Evolutionary conservation across 768 basidiomycete species (phyloP).

Genomic region (Termitomyces heimii): DNA sequence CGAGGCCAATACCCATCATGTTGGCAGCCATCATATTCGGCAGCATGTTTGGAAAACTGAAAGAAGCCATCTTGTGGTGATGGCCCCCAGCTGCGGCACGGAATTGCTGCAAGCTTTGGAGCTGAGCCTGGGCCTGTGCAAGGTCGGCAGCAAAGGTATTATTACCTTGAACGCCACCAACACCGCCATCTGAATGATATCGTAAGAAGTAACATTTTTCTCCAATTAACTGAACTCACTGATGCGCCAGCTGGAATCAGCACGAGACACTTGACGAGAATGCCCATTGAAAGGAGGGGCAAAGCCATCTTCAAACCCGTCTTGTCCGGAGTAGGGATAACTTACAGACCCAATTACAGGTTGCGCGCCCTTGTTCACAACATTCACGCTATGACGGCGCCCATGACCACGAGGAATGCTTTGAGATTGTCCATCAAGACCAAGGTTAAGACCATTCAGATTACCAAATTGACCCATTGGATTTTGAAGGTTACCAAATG

Average conservation of each 20-base stretch:
- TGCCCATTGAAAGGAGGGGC: constrained; percentile 62
- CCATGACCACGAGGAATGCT: constrained; percentile 81
- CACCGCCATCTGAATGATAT: constrained; percentile 57
- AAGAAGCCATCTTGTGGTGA: constrained; percentile 95
- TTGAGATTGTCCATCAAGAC: constrained; percentile 58
- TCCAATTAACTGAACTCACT: constrained; percentile 43
- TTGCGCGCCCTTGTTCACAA: constrained; percentile 70
- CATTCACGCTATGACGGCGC: constrained; percentile 86
- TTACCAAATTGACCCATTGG: constrained; percentile 67
- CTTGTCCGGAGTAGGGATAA: constrained; percentile 46
- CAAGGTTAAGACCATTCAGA: constrained; percentile 44
- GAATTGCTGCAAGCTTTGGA: constrained; percentile 95
- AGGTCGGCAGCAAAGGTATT: constrained; percentile 75
- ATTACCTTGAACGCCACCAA: constrained; percentile 59
- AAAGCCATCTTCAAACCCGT: constrained; percentile 80
- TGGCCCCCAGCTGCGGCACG: constrained; percentile 92
- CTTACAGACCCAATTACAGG: constrained; percentile 40
- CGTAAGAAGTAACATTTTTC: constrained; percentile 3
- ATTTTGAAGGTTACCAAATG: constrained; percentile 41
- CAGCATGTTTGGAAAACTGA: constrained; percentile 97
- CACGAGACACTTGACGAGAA: constrained; percentile 69
- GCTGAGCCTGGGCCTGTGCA: constrained; percentile 94
- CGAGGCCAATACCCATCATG: constrained; percentile 86
- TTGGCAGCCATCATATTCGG: constrained; percentile 97
- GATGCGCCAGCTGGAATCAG: constrained; percentile 85